phyloP scores from a whole-genome alignment of 441 rosid species.

The Aquilaria agallochum region DNA sequence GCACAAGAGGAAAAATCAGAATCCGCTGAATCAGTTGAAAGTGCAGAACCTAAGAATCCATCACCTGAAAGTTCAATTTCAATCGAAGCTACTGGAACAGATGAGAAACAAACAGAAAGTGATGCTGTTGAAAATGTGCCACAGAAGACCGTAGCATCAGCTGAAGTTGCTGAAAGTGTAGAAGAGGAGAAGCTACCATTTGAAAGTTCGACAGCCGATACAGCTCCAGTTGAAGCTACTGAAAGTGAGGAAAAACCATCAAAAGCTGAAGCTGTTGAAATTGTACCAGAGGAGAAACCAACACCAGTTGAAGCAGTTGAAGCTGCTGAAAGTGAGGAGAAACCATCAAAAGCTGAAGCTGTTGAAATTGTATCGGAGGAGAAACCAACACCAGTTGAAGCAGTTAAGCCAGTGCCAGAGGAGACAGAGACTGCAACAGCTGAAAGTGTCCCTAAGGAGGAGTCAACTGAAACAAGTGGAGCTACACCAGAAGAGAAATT shows the following conservation, averaged over 20 bases:
- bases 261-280: constrained; percentile 1
- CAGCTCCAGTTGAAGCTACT: background rate
- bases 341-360: background rate
- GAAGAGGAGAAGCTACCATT: background rate
- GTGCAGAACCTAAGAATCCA: background rate
- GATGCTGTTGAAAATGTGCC: background rate
- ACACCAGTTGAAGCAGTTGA: constrained; percentile 13
- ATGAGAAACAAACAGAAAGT: constrained; percentile 9
- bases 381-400: constrained; percentile 13
- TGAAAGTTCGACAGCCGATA: background rate
- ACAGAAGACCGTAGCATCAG: background rate
- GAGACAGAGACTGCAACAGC: constrained; percentile 12
- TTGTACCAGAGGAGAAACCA: constrained; percentile 9
- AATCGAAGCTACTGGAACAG: constrained; percentile 6
- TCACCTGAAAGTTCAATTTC: constrained; percentile 4
- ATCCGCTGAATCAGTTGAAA: constrained; percentile 2
- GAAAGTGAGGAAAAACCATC: background rate
- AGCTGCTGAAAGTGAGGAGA: background rate
- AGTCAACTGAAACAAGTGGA: constrained; percentile 4
- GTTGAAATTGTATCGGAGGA: constrained; percentile 5
- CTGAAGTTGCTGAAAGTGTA: background rate
- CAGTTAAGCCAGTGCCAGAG: constrained; percentile 8
- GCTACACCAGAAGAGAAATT: constrained; percentile 9
- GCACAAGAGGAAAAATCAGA: background rate
- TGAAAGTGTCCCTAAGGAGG: constrained; percentile 11